Conservation (phyloP, 164 flowering plant species). For the Chimonanthus praecox region DNA sequence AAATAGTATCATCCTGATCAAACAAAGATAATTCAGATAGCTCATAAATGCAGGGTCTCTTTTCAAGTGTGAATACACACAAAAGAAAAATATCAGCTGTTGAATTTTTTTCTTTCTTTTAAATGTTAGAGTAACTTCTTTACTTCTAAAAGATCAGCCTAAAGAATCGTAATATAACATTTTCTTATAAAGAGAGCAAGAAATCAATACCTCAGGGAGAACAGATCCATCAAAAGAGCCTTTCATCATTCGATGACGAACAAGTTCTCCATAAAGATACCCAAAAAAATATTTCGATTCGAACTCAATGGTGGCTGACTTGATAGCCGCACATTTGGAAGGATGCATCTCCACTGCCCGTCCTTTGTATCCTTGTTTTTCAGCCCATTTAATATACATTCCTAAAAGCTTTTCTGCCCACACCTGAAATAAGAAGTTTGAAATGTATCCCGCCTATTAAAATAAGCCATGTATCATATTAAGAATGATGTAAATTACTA, state of each 20-base stretch:
- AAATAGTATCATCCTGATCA: too few species aligned
- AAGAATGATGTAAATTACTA: background rate
- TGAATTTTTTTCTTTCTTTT: too few species aligned
- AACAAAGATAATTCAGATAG: too few species aligned
- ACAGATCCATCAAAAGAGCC: conserved; percentile 24
- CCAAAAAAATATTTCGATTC: conserved; percentile 79
- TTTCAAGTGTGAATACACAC: background rate
- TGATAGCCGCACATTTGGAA: conserved; percentile 47
- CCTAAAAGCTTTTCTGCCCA: conserved; percentile 64
- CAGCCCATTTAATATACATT: conserved; percentile 85
- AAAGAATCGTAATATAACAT: background rate
- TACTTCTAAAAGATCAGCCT: too few species aligned
- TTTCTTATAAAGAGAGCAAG: conserved; percentile 1
- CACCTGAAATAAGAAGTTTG: conserved; percentile 32
- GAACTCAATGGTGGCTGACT: conserved; percentile 62
- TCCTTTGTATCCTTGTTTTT: conserved; percentile 61
- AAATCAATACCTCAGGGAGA: conserved; percentile 36
- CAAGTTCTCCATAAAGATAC: conserved; percentile 74
- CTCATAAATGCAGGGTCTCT: background rate
- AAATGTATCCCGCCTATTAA: background rate
- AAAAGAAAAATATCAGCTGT: background rate
- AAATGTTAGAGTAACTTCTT: background rate
- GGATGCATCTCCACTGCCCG: conserved; percentile 49
- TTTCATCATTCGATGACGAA: conserved; percentile 52
- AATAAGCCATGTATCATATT: background rate